Evolutionary conservation across 306 rosid genomes (phyloP).

Genomic region (Quercus gilva): DNA sequence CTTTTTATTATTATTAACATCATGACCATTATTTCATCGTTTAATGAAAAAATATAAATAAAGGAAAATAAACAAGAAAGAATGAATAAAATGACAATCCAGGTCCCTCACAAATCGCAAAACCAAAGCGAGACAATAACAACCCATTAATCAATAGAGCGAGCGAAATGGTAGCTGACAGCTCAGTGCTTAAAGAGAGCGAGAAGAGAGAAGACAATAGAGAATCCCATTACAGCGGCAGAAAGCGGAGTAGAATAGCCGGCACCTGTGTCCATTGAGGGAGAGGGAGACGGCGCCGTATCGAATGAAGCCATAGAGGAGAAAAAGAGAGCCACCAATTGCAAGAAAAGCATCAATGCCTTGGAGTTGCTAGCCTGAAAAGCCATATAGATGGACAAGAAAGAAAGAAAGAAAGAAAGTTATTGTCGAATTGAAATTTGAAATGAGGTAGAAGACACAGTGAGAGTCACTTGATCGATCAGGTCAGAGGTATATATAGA

Average conservation of each 20-base stretch:
- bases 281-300: constrained; percentile 13
- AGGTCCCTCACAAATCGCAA: background rate
- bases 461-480: too few relatives aligned
- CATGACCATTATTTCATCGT: too few relatives aligned
- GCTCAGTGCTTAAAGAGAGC: constrained; percentile 7
- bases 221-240: constrained; percentile 5
- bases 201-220: constrained; percentile 18
- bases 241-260: constrained; percentile 19
- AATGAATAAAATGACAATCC: too few relatives aligned
- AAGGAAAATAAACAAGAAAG: too few relatives aligned
- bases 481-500: too few relatives aligned
- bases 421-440: too few relatives aligned
- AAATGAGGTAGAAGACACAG: too few relatives aligned
- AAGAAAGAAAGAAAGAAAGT: background rate
- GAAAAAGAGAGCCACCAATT: background rate
- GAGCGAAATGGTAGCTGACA: background rate
- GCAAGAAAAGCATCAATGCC: background rate
- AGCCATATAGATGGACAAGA: background rate
- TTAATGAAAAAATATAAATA: too few relatives aligned
- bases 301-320: background rate
- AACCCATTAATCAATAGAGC: background rate
- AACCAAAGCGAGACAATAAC: background rate
- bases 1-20: too few relatives aligned
- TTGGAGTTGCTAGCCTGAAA: constrained; percentile 6
- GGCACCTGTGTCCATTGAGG: constrained; percentile 12